These are phyloP conservation scores for Fusarium pseudonygamai DNA, from an alignment of 2,329 filamentous ascomycete genomes.

Conservation along the genomic window DNA sequence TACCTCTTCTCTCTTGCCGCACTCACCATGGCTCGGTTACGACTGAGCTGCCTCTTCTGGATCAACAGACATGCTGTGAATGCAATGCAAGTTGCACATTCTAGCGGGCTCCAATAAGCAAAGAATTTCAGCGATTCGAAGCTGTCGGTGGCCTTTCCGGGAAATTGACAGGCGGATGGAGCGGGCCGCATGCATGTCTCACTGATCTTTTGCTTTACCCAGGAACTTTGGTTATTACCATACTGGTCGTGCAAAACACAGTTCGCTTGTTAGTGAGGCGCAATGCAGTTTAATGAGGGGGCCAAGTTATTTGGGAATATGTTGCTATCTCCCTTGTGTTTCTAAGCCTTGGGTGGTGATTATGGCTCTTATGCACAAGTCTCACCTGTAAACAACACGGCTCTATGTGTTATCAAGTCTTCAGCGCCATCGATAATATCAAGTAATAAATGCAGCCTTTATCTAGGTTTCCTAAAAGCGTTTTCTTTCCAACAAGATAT, in stretches of 20 bases:
- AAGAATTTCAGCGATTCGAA: fast-evolving
- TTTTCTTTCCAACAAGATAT: not conserved
- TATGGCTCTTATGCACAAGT: not conserved
- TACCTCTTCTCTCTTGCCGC: not conserved
- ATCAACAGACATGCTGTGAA: not conserved
- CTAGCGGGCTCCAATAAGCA: not conserved
- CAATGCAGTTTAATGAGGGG: too few species aligned
- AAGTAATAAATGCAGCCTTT: too few species aligned
- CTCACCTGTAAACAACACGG: not conserved
- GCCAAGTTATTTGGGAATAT: fast-evolving
- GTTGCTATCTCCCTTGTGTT: too few species aligned
- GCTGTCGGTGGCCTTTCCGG: not conserved
- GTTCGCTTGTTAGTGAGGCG: fast-evolving
- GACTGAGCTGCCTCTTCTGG: not conserved
- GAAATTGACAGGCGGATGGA: not conserved
- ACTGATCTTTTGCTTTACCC: not conserved
- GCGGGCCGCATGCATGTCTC: not conserved
- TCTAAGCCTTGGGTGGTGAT: not conserved
- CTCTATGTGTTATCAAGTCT: not conserved
- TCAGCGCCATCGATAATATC: too few species aligned
- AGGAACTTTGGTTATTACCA: not conserved
- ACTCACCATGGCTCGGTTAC: not conserved
- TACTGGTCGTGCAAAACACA: too few species aligned
- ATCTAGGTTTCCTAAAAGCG: too few species aligned
- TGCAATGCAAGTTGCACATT: not conserved